Percentiles rank a stretch among this genome's conserved stretches.
These are phyloP conservation scores for Aspergillus pseudoglaucus DNA, from an alignment of 2,329 filamentous ascomycete species.

Conservation along the genomic window DNA sequence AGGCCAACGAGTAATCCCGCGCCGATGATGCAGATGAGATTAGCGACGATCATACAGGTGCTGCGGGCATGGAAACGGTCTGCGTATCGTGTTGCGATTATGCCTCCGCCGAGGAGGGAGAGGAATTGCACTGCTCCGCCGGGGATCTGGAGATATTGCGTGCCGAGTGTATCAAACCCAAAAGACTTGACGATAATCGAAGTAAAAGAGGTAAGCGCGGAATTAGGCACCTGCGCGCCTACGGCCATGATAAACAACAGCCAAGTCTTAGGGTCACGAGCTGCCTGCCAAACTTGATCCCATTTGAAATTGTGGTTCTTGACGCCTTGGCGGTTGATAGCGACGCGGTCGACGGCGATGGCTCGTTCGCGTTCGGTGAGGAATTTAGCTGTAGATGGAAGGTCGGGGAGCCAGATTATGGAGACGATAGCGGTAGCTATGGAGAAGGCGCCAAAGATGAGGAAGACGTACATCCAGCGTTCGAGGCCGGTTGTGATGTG, in stretches of 20 bases:
- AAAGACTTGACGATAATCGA: constrained; percentile 45
- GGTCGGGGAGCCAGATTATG: constrained; percentile 37
- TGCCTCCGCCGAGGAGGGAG: constrained; percentile 46
- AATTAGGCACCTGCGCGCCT: constrained; percentile 52
- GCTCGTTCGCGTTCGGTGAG: constrained; percentile 33
- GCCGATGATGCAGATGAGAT: constrained; percentile 50
- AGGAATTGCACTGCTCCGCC: constrained; percentile 54
- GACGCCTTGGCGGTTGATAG: constrained; percentile 47
- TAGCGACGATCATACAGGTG: constrained; percentile 51
- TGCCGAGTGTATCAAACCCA: constrained; percentile 44
- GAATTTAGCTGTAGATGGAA: constrained; percentile 40
- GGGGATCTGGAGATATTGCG: constrained; percentile 55
- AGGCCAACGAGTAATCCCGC: constrained; percentile 48
- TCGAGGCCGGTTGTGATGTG: constrained; percentile 49
- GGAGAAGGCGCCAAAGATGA: constrained; percentile 45
- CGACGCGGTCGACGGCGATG: constrained; percentile 49
- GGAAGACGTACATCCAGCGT: constrained; percentile 53
- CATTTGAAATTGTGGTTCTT: constrained; percentile 47
- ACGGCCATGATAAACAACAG: constrained; percentile 50
- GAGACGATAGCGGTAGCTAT: constrained; percentile 32
- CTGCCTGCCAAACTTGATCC: constrained; percentile 43
- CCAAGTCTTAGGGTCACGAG: constrained; percentile 54
- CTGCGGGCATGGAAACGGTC: constrained; percentile 45
- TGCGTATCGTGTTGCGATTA: constrained; percentile 45
- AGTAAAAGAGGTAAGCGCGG: constrained; percentile 49